phyloP scores from a whole-genome alignment of 164 flowering plant genomes.

The Piper longum region DNA sequence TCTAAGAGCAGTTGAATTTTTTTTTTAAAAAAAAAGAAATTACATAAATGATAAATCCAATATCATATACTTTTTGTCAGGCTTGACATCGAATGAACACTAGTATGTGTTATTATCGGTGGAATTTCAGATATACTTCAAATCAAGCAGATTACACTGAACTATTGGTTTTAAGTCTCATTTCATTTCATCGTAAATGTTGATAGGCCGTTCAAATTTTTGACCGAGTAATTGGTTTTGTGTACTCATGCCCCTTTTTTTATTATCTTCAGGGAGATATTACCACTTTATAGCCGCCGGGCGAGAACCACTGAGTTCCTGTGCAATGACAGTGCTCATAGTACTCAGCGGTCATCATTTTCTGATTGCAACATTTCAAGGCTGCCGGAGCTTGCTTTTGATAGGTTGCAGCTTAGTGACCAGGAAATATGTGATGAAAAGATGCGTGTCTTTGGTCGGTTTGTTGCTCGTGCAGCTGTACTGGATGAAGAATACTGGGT shows the following conservation, averaged over 20 bases:
- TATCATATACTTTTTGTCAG: too few species aligned
- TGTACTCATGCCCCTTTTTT: not conserved
- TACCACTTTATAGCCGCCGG: constrained; percentile 21
- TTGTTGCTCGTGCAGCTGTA: constrained; percentile 47
- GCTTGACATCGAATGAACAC: too few species aligned
- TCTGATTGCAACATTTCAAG: constrained; percentile 20
- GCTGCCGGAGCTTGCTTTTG: constrained; percentile 39
- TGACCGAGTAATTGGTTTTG: too few species aligned
- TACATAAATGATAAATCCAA: too few species aligned
- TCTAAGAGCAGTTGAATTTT: too few species aligned
- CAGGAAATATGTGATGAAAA: constrained; percentile 24
- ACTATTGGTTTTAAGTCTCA: too few species aligned
- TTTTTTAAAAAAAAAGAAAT: too few species aligned
- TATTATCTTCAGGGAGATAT: constrained; percentile 20
- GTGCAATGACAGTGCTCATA: constrained; percentile 22
- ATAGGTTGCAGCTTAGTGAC: constrained; percentile 37
- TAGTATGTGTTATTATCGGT: too few species aligned
- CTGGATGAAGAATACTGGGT: constrained; percentile 72
- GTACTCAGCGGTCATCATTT: constrained; percentile 21
- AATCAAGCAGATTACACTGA: too few species aligned
- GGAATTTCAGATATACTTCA: too few species aligned
- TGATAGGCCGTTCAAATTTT: too few species aligned
- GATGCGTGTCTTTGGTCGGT: constrained; percentile 32
- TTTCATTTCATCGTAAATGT: too few species aligned
- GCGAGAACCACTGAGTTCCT: constrained; percentile 29